Evolutionary conservation across 1,284 basidiomycete species (phyloP).

Genomic region (Microbotryomycetes sp.): DNA sequence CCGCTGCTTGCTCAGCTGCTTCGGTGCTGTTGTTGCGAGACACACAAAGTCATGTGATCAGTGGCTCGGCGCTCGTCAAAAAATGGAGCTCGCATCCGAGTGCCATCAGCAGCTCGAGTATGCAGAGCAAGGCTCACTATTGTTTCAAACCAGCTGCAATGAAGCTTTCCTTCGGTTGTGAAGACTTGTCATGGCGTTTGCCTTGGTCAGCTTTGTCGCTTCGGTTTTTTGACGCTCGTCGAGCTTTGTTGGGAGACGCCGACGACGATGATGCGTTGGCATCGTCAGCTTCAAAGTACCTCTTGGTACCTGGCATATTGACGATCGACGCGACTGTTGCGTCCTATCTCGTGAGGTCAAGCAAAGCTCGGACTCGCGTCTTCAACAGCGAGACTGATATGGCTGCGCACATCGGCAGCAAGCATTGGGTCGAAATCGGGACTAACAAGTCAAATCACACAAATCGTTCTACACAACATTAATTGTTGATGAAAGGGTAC

Average conservation of each 20-base stretch:
- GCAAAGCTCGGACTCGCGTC: no score
- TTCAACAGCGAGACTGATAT: no score
- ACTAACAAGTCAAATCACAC: no score
- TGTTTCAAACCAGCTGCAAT: constrained; percentile 30
- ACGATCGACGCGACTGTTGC: no score
- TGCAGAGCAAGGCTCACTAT: constrained; percentile 15
- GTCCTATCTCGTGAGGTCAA: no score
- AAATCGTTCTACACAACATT: no score
- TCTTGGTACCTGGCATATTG: constrained; percentile 28
- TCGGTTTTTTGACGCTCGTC: not conserved
- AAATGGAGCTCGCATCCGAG: not conserved
- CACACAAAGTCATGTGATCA: not conserved
- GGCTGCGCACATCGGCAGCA: no score
- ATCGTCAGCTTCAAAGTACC: constrained; percentile 27
- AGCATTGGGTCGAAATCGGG: no score
- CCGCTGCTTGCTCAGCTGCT: constrained; percentile 14
- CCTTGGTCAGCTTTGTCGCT: constrained; percentile 3
- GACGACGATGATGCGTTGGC: not conserved
- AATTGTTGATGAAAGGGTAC: no score
- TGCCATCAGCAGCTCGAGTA: not conserved
- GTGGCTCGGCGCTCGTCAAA: not conserved
- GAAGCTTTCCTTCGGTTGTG: constrained; percentile 29
- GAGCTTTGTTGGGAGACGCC: constrained; percentile 6
- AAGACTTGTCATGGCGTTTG: not conserved
- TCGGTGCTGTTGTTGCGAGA: constrained; percentile 19